A percentile compares a stretch with the other conserved stretches of the same genome.
phyloP scores from a whole-genome alignment of 23 red algal genomes.

The Gracilaria domingensis region DNA sequence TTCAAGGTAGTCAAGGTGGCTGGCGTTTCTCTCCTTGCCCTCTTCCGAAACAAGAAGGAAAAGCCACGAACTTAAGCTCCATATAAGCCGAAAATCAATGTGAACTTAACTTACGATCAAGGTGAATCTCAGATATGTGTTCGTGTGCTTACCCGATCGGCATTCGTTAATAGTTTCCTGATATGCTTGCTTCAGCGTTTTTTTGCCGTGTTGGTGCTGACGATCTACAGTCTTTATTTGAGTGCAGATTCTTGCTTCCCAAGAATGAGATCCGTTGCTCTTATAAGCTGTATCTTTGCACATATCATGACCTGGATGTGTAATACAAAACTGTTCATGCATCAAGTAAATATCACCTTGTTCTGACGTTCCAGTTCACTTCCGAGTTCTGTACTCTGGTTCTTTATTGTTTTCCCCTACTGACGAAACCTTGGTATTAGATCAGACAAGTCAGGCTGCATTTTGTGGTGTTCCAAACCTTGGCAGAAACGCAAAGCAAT shows the following conservation, averaged over 20 bases:
- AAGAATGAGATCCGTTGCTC: not conserved
- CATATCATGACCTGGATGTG: not conserved
- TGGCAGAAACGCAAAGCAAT: no score
- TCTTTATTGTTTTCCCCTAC: not conserved
- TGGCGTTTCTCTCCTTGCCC: constrained; percentile 92
- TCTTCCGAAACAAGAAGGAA: constrained; percentile 98
- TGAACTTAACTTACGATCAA: constrained; percentile 5
- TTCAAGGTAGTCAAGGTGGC: constrained; percentile 99
- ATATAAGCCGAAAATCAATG: not conserved
- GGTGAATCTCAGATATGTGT: not conserved
- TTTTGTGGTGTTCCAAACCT: no score
- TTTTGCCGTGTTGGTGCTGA: not conserved
- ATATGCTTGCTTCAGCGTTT: not conserved
- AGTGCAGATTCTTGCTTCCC: not conserved
- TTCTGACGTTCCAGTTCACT: not conserved
- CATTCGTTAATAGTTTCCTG: constrained; percentile 1
- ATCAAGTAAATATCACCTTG: not conserved
- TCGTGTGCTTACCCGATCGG: not conserved
- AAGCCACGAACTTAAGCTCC: constrained; percentile 86
- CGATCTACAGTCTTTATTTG: not conserved
- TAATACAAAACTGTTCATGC: not conserved
- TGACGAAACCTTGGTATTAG: not conserved
- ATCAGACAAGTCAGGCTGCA: not conserved
- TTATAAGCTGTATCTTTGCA: not conserved
- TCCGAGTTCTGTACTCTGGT: not conserved